Evolutionary conservation across 1,139 yeast genomes (phyloP), one percentile per base, ranked within the genome.

Genomic region (Blastobotrys elegans): DNA sequence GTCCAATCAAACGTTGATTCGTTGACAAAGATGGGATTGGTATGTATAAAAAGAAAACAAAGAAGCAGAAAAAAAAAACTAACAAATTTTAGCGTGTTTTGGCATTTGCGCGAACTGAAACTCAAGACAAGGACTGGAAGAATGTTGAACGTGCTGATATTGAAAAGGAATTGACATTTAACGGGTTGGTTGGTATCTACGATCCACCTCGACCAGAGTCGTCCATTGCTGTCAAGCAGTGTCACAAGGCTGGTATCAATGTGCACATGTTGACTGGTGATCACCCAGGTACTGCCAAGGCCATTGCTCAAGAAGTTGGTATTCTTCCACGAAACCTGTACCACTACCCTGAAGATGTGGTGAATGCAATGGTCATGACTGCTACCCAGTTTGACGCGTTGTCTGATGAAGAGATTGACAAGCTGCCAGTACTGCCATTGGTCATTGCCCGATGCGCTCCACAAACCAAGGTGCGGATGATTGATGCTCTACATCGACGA

Each of bases 231-330:
- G 77, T 92, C 51, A 76, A 85, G 16, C 72, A 80, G 53, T 74
- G 92, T 53, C 75, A 88, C 74, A 81, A 81, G 60, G 96, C 97
- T 52, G 96, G 97, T 46, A 97, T 92, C 36, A 95, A 88, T 62
- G 89, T 92, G 16, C 85, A 92, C 46, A 92, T 92, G 97, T 89
- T 92, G 56, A 92, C 98, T 18, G 98, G 98, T 57, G 98, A 92
- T 66, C 79, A 90, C 40, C 96, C 90, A 56, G 80, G 84, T 11
- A 92, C 98, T n/a, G 98, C 97, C 3, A 69, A 77, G 16, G 83
- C 88, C 53, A 89, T 94, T 64, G 98, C 97, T 2, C 79, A 76
- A 53, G 94, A 88, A 66, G 87, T 89, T 58, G 97, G 97, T 27
- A 88, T 92, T 75, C 95, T 96, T 1, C 96, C 96, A 8, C 75